These are phyloP conservation scores for Fusarium coicis DNA, from an alignment of 2,329 filamentous ascomycete genomes.

Conservation along the genomic window DNA sequence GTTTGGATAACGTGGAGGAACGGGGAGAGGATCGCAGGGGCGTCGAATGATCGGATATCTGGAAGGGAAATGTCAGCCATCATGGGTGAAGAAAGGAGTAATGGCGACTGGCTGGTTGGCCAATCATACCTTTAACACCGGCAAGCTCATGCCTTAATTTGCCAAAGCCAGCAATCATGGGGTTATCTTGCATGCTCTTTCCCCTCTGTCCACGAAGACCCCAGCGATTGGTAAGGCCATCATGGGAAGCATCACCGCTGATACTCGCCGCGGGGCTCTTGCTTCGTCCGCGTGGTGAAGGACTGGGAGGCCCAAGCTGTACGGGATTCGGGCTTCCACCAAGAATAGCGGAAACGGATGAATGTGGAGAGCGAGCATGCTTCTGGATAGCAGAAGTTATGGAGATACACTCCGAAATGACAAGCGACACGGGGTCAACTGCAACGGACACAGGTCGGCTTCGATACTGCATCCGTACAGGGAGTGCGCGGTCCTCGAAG, in stretches of 20 bases:
- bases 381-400: conserved; percentile 99
- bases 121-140: conserved; percentile 75
- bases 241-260: conserved; percentile 57
- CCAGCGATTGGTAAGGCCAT: conserved; percentile 85
- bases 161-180: conserved; percentile 93
- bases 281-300: conserved; percentile 54
- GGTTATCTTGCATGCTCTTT: conserved; percentile 97
- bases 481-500: conserved; percentile 42
- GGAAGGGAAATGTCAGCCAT: conserved; percentile 29
- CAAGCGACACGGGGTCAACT: conserved; percentile 89
- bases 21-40: conserved; percentile 86
- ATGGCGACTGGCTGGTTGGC: not conserved
- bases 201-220: conserved; percentile 93
- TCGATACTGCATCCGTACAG: conserved; percentile 66
- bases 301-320: conserved; percentile 61
- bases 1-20: conserved; percentile 97
- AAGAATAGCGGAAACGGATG: conserved; percentile 93
- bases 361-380: conserved; percentile 94
- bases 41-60: conserved; percentile 92
- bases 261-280: conserved; percentile 52
- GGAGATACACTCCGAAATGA: conserved; percentile 98
- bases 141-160: conserved; percentile 89
- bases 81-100: not conserved
- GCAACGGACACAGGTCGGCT: conserved; percentile 78
- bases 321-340: conserved; percentile 76